Base-by-base conservation (phyloP, 352 stramenopile genomes). In the Phytophthora syringae region DNA sequence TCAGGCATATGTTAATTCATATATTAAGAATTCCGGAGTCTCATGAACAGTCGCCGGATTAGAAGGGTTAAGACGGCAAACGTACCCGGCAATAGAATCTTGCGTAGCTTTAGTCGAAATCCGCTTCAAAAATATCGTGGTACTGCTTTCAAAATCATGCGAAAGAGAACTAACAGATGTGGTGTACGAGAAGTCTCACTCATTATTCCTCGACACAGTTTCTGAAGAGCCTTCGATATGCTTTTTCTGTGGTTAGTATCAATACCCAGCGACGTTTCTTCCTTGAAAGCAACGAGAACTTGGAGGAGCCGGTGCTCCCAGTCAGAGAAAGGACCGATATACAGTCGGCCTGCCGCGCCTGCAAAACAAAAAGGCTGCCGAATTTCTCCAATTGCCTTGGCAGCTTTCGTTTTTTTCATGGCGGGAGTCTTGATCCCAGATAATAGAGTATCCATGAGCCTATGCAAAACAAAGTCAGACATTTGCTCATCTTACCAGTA, bases 231-330 rank as follows among this genome's bases (percentile, higher is more conserved):
- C 21, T 52, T 37, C 15, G 52, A n/a, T 1, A 66, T 28, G 6
- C 48, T 39, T 9, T 47, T 49, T 22, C 12, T 43, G 22, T 36
- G n/a, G 10, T 3, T 6, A 30, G 27, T 20, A 6, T 22, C 6
- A n/a, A 60, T n/a, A 3, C 20, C 10, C 12, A 21, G 5, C n/a
- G 16, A 12, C 3, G 28, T 49, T 25, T 67, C 49, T 20, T 67
- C 54, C 22, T 54, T 60, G 12, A 60, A 53, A 22, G 40, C 22
- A 42, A 60, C 25, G n/a, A 65, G 45, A 3, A 59, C 7, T 4
- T n/a, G 15, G n/a, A 65, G 5, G 2, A 51, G 28, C 9, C 6
- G 1, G 0, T 45, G 3, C 13, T 42, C 16, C 10, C 25, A 39
- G 22, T 47, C 5, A n/a, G 40, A 24, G 9, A 15, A 51, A 18